Evolutionary conservation across 2,329 filamentous ascomycete species (phyloP).

Genomic region (Lasiodiplodia gonubiensis): DNA sequence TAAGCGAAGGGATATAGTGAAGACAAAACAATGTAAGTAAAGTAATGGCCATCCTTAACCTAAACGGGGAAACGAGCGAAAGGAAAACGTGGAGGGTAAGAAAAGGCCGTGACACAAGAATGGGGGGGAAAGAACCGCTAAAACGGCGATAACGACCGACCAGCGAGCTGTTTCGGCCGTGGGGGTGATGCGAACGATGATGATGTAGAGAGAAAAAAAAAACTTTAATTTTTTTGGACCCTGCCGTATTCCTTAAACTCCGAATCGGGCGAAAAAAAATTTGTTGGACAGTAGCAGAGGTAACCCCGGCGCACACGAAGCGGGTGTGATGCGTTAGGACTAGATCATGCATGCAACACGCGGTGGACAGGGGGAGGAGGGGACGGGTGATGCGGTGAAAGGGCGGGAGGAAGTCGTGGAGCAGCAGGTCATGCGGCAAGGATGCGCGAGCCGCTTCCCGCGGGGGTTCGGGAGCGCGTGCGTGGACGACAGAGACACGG

Average conservation of each 20-base stretch:
- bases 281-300: neutral
- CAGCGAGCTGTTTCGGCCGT: neutral
- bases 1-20: constrained; percentile 22
- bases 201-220: neutral
- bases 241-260: constrained; percentile 2
- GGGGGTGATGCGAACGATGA: neutral
- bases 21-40: neutral
- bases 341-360: neutral
- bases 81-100: neutral
- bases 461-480: neutral
- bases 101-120: neutral
- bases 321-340: neutral
- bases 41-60: neutral
- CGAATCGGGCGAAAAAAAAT: neutral
- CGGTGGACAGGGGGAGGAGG: neutral
- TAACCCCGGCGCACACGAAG: neutral
- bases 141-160: neutral
- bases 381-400: neutral
- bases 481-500: neutral
- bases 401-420: neutral
- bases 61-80: neutral
- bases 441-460: neutral
- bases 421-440: constrained; percentile 2
- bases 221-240: constrained; percentile 7
- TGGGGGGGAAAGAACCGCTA: neutral